Evolutionary conservation across 2,329 filamentous ascomycete species (phyloP), one percentile per base, ranked within the genome.

Genomic region (Fusarium nodosum): DNA sequence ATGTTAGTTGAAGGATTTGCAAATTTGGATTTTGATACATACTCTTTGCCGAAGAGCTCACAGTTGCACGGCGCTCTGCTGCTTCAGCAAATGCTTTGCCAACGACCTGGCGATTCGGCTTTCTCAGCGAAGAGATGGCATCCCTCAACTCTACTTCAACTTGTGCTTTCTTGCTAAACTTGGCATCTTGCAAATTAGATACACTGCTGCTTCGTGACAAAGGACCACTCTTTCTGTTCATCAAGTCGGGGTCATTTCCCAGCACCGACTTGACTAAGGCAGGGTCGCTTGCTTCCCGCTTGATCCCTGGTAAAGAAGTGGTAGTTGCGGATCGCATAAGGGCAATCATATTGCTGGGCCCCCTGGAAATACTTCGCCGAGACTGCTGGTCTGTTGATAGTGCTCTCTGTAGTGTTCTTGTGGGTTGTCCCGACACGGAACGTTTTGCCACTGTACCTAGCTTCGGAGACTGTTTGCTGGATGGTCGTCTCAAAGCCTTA

Each of bases 71-170:
- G 71, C 86, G 86, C 76, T 93, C 90, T 7, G 88, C 86, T 28
- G 88, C 90, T 68, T 93, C 91, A 5, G 86, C 88, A 59, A 92
- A 83, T 38, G 88, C 86, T 72, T 89, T 90, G 33, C 89, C 88
- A 15, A 90, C 91, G 41, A 91, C 83, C 24, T 88, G 86, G 46
- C 93, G 87, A 73, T 95, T 94, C 1, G 93, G 93, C 78, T 90
- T 93, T 76, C 91, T 90, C 42, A 95, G 78, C 12, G 89, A 86
- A 8, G 87, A 87, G 51, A 96, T 94, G 11, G 93, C 93, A 61
- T 93, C 87, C 69, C 88, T 87, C 34, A 95, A 79, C 74, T 94
- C 90, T 30, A 89, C 87, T 48, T 93, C 88, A 3, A 93, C 85
- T 24, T 86, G 79, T 4, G 89, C 90, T 75, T 91, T 90, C 77